These are phyloP conservation scores for Ceratocystis variospora DNA, from an alignment of 2,329 filamentous ascomycete genomes.

Conservation along the genomic window DNA sequence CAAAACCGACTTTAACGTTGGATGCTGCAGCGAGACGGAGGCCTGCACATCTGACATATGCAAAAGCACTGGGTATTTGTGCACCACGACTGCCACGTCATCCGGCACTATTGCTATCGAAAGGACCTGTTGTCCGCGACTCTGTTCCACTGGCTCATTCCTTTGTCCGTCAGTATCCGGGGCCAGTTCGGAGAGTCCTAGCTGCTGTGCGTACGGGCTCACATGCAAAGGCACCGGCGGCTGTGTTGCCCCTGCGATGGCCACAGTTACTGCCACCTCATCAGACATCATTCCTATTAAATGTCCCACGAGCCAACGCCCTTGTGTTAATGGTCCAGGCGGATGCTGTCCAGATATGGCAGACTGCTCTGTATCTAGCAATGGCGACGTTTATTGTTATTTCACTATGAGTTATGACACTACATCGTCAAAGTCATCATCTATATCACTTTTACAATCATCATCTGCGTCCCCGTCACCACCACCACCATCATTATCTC, in stretches of 20 bases:
- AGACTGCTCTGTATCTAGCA: conserved; percentile 30
- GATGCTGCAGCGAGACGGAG: conserved; percentile 33
- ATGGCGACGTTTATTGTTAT: conserved; percentile 30
- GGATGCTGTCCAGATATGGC: conserved; percentile 38
- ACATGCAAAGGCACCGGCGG: conserved; percentile 29
- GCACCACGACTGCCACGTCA: conserved; percentile 22
- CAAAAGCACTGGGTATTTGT: conserved; percentile 26
- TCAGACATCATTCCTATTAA: conserved; percentile 28
- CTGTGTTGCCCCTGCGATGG: conserved; percentile 27
- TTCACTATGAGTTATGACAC: conserved; percentile 27
- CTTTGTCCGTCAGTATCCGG: conserved; percentile 33
- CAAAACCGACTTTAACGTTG: conserved; percentile 24
- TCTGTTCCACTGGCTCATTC: conserved; percentile 31
- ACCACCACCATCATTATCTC: conserved; percentile 25
- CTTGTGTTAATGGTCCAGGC: conserved; percentile 31
- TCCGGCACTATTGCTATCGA: conserved; percentile 20
- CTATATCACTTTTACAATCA: not conserved
- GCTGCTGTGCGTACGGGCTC: conserved; percentile 36
- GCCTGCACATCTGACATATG: conserved; percentile 29
- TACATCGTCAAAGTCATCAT: conserved; percentile 21
- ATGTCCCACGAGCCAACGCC: conserved; percentile 34
- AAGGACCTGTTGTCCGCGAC: conserved; percentile 30
- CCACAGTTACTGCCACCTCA: conserved; percentile 20
- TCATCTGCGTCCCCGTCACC: conserved; percentile 15
- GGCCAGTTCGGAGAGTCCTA: conserved; percentile 22